These are phyloP conservation scores for Russula griseocarnosa DNA, from an alignment of 768 basidiomycete genomes.

Conservation along the genomic window DNA sequence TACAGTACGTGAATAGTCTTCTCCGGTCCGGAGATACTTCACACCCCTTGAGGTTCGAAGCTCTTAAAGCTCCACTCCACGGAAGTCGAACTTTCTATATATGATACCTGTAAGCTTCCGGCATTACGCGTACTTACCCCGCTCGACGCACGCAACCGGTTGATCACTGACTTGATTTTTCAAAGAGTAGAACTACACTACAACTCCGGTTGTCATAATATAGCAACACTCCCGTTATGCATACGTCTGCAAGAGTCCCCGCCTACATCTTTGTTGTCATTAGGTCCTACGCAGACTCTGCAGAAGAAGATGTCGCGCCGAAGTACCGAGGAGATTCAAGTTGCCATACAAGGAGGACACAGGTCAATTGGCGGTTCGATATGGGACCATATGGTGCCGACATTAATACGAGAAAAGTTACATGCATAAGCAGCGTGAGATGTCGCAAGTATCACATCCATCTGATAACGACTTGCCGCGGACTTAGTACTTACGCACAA, in stretches of 20 bases:
- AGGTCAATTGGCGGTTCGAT: not conserved
- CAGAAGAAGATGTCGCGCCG: not conserved
- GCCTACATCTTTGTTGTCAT: conserved; percentile 1
- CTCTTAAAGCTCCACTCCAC: not conserved
- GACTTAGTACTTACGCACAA: not conserved
- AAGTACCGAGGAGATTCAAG: not conserved
- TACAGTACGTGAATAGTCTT: not conserved
- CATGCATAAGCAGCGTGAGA: not conserved
- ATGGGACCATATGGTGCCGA: not conserved
- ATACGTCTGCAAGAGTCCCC: not conserved
- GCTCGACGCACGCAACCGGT: not conserved
- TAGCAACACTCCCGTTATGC: conserved; percentile 6
- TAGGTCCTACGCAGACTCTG: not conserved
- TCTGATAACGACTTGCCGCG: not conserved
- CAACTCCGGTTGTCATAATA: conserved; percentile 2
- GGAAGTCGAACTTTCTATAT: not conserved
- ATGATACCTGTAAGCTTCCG: not conserved
- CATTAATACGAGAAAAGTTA: not conserved
- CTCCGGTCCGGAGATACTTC: not conserved
- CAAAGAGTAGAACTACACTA: not conserved
- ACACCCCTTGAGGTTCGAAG: not conserved
- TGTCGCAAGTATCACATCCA: not conserved
- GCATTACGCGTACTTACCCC: not conserved
- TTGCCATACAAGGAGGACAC: not conserved
- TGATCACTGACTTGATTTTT: not conserved